Evolutionary conservation across 306 rosid species (phyloP), one percentile per base, ranked within the genome.

Genomic region (Dalbergia cochinchinensis): DNA sequence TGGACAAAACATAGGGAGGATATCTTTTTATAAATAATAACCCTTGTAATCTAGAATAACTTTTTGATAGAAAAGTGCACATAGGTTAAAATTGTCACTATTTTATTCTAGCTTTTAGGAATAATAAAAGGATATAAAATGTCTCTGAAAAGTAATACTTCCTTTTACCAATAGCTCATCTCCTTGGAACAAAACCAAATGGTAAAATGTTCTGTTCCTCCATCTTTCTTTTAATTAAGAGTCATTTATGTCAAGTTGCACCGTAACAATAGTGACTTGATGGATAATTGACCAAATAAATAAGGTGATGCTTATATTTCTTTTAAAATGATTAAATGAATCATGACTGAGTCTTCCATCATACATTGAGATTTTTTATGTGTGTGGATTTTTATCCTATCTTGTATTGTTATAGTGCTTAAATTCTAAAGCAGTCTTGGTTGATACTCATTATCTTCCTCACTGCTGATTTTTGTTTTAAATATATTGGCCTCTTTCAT

Each of bases 371-470:
- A 69, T 61, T 73, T 39, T 59, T 26, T 42, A 63, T n/a, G 44
- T 5, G 70, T 26, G n/a, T 26, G 65, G 57, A 69, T 39, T 33
- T 33, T 65, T 71, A 54, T 78, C 70, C 48, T 54, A 55, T 34
- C 79, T 39, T 80, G 73, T 80, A 64, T 44, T 75, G 7, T 48
- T 80, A 12, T 57, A 47, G 74, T 75, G 47, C 18, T 48, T 59
- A 19, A 79, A 71, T 73, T 54, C 57, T 67, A 53, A 42, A 59
- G 74, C 70, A 76, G 68, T 58, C 58, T 60, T 81, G 26, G 34
- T 71, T 63, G 55, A 59, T 41, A 71, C 41, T 44, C 26, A 19
- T 50, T n/a, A 18, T 71, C 57, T 79, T 61, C 45, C 10, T 5
- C n/a, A 63, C 16, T 34, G 37, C 39, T 50, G 39, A 34, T 68